Evolutionary conservation across 1,284 basidiomycete genomes (phyloP).

Genomic region (Polyporus tsugae): DNA sequence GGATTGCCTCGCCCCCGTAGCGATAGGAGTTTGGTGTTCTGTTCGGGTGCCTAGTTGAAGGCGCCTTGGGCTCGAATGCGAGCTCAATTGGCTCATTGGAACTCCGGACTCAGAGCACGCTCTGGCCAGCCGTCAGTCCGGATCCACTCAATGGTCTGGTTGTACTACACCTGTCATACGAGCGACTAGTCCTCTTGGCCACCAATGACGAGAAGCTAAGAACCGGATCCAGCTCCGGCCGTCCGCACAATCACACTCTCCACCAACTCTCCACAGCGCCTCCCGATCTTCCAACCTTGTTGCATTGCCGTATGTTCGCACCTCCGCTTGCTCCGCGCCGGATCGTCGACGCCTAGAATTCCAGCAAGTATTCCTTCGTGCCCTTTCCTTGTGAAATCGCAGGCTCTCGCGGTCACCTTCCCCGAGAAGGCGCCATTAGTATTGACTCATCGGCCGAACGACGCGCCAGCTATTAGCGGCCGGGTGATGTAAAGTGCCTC

Average conservation of each 20-base stretch:
- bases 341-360: constrained; percentile 21
- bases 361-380: constrained; percentile 13
- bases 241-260: neutral
- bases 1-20: neutral
- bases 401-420: no score
- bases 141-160: neutral
- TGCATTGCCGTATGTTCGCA: neutral
- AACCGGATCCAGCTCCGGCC: neutral
- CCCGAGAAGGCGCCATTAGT: no score
- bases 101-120: neutral
- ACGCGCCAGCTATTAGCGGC: neutral
- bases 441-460: neutral
- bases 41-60: neutral
- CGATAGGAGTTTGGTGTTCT: neutral
- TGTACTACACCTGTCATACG: neutral
- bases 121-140: neutral
- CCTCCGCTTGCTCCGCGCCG: constrained; percentile 9
- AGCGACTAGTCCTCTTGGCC: neutral
- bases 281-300: neutral
- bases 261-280: neutral
- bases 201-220: neutral
- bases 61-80: neutral
- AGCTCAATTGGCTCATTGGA: neutral
- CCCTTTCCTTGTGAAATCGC: neutral
- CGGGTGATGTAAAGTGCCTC: neutral